Percentiles rank a stretch among this genome's conserved stretches.
phyloP scores from a whole-genome alignment of 345 rosid species.

The Aquilaria sinensis region DNA sequence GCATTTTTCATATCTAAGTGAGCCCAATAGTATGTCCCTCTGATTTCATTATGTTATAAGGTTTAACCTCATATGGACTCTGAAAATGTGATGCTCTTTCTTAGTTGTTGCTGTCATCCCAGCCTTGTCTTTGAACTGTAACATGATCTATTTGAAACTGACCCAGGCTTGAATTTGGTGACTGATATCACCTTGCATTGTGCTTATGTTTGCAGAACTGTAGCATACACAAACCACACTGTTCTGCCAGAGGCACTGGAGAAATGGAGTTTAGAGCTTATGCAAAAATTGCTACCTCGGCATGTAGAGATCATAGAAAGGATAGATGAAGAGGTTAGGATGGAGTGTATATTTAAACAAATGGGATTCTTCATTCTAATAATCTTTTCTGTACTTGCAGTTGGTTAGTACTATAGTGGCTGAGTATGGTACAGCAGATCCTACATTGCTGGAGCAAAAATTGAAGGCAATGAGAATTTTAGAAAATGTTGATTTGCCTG shows the following conservation, averaged over 20 bases:
- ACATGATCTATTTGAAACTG: background rate
- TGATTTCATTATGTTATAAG: no score
- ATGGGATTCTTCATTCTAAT: background rate
- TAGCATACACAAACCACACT: constrained; percentile 86
- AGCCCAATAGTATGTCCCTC: no score
- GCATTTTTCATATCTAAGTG: no score
- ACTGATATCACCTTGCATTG: constrained; percentile 4
- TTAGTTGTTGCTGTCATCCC: no score
- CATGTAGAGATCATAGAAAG: constrained; percentile 74
- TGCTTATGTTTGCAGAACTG: constrained; percentile 38
- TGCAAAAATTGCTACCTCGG: constrained; percentile 73
- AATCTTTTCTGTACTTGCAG: constrained; percentile 34
- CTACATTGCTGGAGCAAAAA: constrained; percentile 43
- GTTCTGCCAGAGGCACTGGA: constrained; percentile 84
- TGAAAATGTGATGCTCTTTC: no score
- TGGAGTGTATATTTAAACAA: constrained; percentile 15
- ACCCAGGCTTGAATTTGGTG: constrained; percentile 4
- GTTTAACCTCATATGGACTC: no score
- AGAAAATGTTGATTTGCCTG: constrained; percentile 73
- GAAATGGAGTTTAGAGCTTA: constrained; percentile 84
- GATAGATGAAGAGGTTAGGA: constrained; percentile 72
- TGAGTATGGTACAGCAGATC: constrained; percentile 49
- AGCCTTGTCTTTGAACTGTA: no score
- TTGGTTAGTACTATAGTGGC: constrained; percentile 52
- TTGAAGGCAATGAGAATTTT: constrained; percentile 73